Percentiles rank a stretch among this genome's conserved stretches.
Conservation (phyloP, 2,329 filamentous ascomycete species). For the Aspergillus floridensis region DNA sequence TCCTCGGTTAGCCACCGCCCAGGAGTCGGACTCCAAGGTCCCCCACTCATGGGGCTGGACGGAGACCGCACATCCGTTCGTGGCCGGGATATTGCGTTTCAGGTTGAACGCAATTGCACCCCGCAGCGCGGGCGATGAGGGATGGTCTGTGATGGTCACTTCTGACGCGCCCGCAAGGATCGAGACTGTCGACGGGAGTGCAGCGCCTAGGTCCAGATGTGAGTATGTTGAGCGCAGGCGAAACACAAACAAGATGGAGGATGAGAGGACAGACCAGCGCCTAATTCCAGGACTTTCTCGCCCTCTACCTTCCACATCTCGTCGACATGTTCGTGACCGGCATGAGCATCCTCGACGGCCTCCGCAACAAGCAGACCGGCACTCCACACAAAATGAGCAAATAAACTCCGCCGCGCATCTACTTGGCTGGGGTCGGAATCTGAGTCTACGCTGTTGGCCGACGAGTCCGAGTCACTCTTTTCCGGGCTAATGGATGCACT, state of each 20-base stretch:
- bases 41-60: slow-evolving; percentile 59
- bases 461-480: slow-evolving; percentile 12
- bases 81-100: slow-evolving; percentile 35
- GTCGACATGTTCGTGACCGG: slow-evolving; percentile 14
- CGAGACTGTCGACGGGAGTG: slow-evolving; percentile 41
- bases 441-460: background rate
- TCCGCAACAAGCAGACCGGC: slow-evolving; percentile 47
- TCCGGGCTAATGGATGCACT: slow-evolving; percentile 17
- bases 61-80: slow-evolving; percentile 19
- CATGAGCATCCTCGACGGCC: slow-evolving; percentile 37
- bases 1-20: slow-evolving; percentile 37
- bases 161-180: slow-evolving; percentile 35
- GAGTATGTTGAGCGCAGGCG: background rate
- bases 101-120: slow-evolving; percentile 49
- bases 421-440: slow-evolving; percentile 16
- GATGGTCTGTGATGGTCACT: slow-evolving; percentile 53
- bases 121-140: slow-evolving; percentile 42
- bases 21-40: slow-evolving; percentile 39
- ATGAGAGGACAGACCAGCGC: slow-evolving; percentile 50
- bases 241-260: background rate
- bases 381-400: slow-evolving; percentile 62
- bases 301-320: slow-evolving; percentile 46
- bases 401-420: slow-evolving; percentile 52
- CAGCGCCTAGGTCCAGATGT: slow-evolving; percentile 32
- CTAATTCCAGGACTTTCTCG: slow-evolving; percentile 56